Base-by-base conservation (phyloP, 768 basidiomycete species). In the Strobilomyces dryophilus region DNA sequence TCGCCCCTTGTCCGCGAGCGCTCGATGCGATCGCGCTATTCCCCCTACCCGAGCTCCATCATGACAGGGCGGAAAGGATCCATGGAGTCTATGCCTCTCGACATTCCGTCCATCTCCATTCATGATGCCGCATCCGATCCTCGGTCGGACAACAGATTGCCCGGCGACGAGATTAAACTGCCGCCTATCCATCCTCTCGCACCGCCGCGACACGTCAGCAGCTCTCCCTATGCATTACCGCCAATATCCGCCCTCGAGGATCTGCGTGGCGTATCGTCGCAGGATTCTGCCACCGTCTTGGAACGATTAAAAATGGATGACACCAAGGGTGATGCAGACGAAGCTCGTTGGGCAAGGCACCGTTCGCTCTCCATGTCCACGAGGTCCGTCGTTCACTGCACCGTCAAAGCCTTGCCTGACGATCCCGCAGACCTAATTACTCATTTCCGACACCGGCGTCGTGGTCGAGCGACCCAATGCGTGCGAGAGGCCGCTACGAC, bases 241-340 rank as follows among this genome's bases (percentile, higher is more conserved):
- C 84, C 85, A 1, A 87, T 87, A 51, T 82, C 85, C 8, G 80
- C 84, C 0, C 69, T 90, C 59, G 86, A 87, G 64, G 81, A 82
- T 54, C 64, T 83, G 45, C 75, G 83, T 9, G 81, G 82, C 3
- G 68, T 78, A 20, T 65, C 70, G 60, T 66, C 73, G 55, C 53
- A 75, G 35, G 84, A 87, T 62, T 82, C 85, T 0, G 80, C 82
- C 5, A 81, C 84, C 7, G 87, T 89, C 8, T 68, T 89, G 44
- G 73, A 81, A 49, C 76, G 87, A 26, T 68, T 89, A n/a, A 77
- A 74, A 51, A 74, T 77, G 56, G 80, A 83, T 20, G 83, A 84
- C 47, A 74, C 41, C 1, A 40, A 20, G 27, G 52, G 61, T 53
- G 44, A 69, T 17, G 44, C 55, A 43, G 63, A 57, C 39, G 58